Evolutionary conservation across 129 eudicot species (phyloP).

Genomic region (Flaveria sonorensis): DNA sequence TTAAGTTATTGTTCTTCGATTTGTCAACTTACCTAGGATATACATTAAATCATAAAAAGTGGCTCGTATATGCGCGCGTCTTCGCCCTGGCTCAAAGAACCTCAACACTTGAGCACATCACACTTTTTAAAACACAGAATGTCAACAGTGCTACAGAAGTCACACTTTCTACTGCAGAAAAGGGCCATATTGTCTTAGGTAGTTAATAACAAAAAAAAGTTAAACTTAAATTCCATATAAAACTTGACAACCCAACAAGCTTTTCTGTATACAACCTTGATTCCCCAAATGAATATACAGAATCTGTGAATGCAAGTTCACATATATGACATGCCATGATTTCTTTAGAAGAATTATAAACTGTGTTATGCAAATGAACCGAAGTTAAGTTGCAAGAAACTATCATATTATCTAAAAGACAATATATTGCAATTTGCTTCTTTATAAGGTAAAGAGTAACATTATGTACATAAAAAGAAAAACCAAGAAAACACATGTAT

Average conservation of each 20-base stretch:
- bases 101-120: no score
- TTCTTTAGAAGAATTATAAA: neutral
- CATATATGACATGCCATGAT: neutral
- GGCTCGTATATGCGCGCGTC: no score
- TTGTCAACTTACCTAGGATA: no score
- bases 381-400: neutral
- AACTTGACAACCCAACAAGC: conserved; percentile 6
- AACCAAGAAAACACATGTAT: conserved; percentile 11
- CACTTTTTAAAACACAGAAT: no score
- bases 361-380: conserved; percentile 12
- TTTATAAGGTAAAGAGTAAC: conserved; percentile 23
- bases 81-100: no score
- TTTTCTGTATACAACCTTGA: neutral
- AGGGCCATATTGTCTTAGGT: neutral
- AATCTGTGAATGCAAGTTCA: neutral
- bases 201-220: neutral
- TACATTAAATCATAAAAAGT: no score
- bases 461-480: conserved; percentile 37
- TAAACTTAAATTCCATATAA: neutral
- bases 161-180: neutral
- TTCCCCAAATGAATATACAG: conserved; percentile 1
- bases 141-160: neutral
- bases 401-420: conserved; percentile 2
- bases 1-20: no score
- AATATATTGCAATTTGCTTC: conserved; percentile 27